Percentiles rank a stretch among this genome's conserved stretches.
phyloP scores from a whole-genome alignment of 2,329 filamentous ascomycete species.

The Colletotrichum filicis region DNA sequence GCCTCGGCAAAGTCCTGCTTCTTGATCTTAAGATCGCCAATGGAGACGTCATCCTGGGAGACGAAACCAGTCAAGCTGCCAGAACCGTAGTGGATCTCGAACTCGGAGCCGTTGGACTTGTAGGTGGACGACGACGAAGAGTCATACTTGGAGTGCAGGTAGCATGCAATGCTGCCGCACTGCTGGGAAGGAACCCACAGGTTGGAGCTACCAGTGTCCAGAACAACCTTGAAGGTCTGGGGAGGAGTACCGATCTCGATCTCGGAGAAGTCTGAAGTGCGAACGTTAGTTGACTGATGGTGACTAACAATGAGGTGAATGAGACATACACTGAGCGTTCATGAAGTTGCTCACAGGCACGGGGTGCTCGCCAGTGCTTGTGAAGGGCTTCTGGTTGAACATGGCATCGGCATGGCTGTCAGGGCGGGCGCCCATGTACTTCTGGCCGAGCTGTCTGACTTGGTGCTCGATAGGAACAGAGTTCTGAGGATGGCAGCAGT shows the following conservation, averaged over 20 bases:
- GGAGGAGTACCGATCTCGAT: slow-evolving; percentile 92
- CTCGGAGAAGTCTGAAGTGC: slow-evolving; percentile 88
- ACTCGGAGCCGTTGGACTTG: slow-evolving; percentile 92
- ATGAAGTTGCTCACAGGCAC: slow-evolving; percentile 97
- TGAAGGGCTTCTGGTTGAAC: slow-evolving; percentile 79
- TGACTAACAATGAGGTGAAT: background rate
- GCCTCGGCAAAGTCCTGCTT: slow-evolving; percentile 96
- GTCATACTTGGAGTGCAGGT: slow-evolving; percentile 96
- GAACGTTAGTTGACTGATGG: background rate
- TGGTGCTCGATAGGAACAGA: slow-evolving; percentile 84
- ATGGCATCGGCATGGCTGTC: slow-evolving; percentile 77
- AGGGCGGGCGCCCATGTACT: slow-evolving; percentile 90
- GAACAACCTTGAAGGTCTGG: slow-evolving; percentile 97
- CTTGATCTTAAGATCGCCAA: slow-evolving; percentile 90
- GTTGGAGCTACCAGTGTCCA: slow-evolving; percentile 99
- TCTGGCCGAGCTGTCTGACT: slow-evolving; percentile 86
- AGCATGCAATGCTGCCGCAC: slow-evolving; percentile 97
- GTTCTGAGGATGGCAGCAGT: slow-evolving; percentile 61
- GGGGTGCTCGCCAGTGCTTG: slow-evolving; percentile 75
- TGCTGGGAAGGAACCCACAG: slow-evolving; percentile 94
- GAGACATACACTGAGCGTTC: slow-evolving; percentile 93
- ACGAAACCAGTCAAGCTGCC: slow-evolving; percentile 94
- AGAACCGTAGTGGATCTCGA: slow-evolving; percentile 95
- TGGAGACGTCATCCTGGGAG: slow-evolving; percentile 86
- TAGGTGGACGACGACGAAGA: slow-evolving; percentile 88